Evolutionary conservation across 139 green algal species (phyloP), one percentile per base, ranked within the genome.

Genomic region (Chlorella sorokiniana): DNA sequence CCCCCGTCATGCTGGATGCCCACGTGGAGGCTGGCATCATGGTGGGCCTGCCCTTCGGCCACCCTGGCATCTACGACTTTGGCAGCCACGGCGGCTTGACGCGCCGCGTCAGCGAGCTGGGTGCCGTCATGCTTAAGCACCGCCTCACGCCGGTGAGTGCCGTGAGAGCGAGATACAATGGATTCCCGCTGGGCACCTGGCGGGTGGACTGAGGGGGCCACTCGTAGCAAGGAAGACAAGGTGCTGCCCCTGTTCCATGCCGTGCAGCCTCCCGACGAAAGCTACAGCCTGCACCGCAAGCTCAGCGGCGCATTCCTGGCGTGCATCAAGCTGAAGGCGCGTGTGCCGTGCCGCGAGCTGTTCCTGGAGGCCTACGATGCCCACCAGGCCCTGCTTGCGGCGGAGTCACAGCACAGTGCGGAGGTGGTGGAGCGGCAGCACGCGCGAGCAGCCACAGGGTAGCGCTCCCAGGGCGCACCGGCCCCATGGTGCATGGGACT

Each of bases 251-350:
- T 45, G 20, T 16, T 71, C 16, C 37, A 4, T 62, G 38, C 48
- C 14, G 22, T 54, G 73, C 73, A 79, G 22, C 96, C 96, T 2
- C 96, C 96, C 0, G 92, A 98, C 68, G 96, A 98, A 76, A 90
- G 90, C 18, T 99, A 99, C 93, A 95, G 89, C 9, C 88, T 99
- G 63, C 96, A 99, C 85, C 88, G 96, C 56, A 98, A 98, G 88
- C 92, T 99, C 3, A 95, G 87, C 44, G 96, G 96, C 22, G 92
- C 94, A 0, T 98, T 98, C 86, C 84, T 99, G 65, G 94, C 94
- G 27, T 98, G 95, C 88, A 98, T 99, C 85, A 98, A 98, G 93
- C 88, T 99, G 20, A 87, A 89, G 40, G 89, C 92, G 9, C 79
- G 83, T 10, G 91, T 94, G 45, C 93, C 91, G 7, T 95, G 91